Evolutionary conservation across 176 grass and related monocot genomes (phyloP).

Genomic region (Ensete glaucum): DNA sequence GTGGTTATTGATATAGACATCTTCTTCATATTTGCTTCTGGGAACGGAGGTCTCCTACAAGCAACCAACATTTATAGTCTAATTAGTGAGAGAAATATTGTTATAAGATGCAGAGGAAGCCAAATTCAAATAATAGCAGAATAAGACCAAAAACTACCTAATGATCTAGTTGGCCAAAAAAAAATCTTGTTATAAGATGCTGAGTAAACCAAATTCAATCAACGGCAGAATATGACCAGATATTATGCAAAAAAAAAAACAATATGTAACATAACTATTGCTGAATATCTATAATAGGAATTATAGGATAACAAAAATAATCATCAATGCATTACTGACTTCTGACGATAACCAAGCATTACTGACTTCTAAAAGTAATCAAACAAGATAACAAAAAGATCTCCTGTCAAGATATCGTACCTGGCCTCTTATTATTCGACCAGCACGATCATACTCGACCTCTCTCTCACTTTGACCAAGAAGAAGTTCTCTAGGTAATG

Average conservation of each 20-base stretch:
- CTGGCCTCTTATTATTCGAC: constrained; percentile 89
- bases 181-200: no score
- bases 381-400: no score
- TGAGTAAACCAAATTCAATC: neutral
- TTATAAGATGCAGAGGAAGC: neutral
- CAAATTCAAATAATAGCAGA: neutral
- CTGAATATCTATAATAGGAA: no score
- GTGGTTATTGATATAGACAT: constrained; percentile 86
- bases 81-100: neutral
- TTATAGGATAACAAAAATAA: no score
- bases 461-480: constrained; percentile 94
- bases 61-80: neutral
- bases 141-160: no score
- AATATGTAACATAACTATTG: neutral
- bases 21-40: constrained; percentile 95
- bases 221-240: neutral
- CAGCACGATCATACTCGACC: constrained; percentile 82
- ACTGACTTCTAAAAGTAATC: no score
- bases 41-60: constrained; percentile 67
- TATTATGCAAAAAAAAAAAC: neutral
- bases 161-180: no score
- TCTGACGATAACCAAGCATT: neutral
- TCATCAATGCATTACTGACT: neutral
- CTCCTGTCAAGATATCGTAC: constrained; percentile 21
- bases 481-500: constrained; percentile 68